Conservation (phyloP, 2,329 filamentous ascomycete genomes). For the Dothideomycetidae sp. region DNA sequence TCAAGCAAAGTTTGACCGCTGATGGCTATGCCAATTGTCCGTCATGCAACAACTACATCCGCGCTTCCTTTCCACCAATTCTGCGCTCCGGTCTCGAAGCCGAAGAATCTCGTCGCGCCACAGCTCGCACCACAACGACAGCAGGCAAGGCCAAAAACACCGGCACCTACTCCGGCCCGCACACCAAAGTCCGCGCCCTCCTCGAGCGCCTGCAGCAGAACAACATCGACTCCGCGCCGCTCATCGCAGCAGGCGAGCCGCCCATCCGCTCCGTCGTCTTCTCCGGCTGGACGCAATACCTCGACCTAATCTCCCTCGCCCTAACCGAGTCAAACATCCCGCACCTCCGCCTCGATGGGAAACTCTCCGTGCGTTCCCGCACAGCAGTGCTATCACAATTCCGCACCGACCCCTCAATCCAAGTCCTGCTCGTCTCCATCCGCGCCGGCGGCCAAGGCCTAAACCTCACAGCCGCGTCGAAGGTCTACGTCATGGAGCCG, state of each 20-base stretch:
- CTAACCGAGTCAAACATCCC: conserved; percentile 52
- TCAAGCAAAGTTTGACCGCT: conserved; percentile 25
- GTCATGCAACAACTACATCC: conserved; percentile 51
- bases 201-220: conserved; percentile 57
- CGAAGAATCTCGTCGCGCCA: conserved; percentile 40
- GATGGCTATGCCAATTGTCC: conserved; percentile 47
- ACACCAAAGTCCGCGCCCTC: conserved; percentile 80
- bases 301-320: conserved; percentile 81
- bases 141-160: conserved; percentile 40
- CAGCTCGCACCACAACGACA: conserved; percentile 33
- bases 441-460: conserved; percentile 83
- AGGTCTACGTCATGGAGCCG: conserved; percentile 94
- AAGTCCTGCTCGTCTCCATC: conserved; percentile 81
- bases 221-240: conserved; percentile 45
- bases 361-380: conserved; percentile 64
- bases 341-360: conserved; percentile 77
- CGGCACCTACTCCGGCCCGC: conserved; percentile 65
- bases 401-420: conserved; percentile 53
- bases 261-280: conserved; percentile 80
- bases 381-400: conserved; percentile 64
- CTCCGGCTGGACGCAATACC: conserved; percentile 87
- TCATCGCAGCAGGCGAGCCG: conserved; percentile 42
- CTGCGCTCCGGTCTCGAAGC: conserved; percentile 40
- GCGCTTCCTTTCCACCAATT: conserved; percentile 53
- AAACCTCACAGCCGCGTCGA: conserved; percentile 74